phyloP scores from a whole-genome alignment of 768 basidiomycete species.

The Sporobolomyces phaffii region DNA sequence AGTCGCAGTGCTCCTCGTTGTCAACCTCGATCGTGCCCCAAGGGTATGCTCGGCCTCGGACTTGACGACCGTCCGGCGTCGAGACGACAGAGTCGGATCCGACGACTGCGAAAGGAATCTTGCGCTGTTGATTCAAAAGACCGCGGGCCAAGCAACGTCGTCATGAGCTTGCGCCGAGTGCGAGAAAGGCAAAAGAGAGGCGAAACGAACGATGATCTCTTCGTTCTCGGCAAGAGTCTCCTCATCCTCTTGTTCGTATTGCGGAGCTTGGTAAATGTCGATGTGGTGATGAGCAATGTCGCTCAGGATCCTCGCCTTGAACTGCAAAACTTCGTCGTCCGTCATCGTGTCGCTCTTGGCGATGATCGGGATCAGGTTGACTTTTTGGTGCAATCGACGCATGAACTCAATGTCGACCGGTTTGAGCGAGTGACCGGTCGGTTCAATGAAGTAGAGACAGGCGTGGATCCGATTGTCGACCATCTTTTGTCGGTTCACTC shows the following conservation, averaged over 20 bases:
- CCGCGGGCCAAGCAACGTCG: too few species aligned
- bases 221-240: constrained; percentile 96
- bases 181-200: neutral
- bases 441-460: constrained; percentile 97
- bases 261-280: constrained; percentile 95
- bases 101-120: constrained; percentile 97
- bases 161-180: neutral
- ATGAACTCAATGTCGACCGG: constrained; percentile 99
- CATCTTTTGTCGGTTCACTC: constrained; percentile 88
- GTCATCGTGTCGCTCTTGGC: constrained; percentile 98
- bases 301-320: constrained; percentile 75
- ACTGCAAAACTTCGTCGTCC: constrained; percentile 84
- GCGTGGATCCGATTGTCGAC: constrained; percentile 97
- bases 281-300: constrained; percentile 95
- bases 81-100: constrained; percentile 79
- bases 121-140: constrained; percentile 56
- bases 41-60: constrained; percentile 91
- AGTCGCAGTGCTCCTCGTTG: constrained; percentile 98
- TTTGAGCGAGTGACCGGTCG: constrained; percentile 97
- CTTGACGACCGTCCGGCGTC: constrained; percentile 79
- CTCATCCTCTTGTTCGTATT: constrained; percentile 97
- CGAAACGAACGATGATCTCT: constrained; percentile 60
- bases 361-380: constrained; percentile 97
- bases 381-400: constrained; percentile 91
- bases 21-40: constrained; percentile 99